A percentile compares a stretch with the other conserved stretches of the same genome.
These are phyloP conservation scores for Nepenthes mirabilis DNA, from an alignment of 148 eudicot genomes.

Conservation along the genomic window DNA sequence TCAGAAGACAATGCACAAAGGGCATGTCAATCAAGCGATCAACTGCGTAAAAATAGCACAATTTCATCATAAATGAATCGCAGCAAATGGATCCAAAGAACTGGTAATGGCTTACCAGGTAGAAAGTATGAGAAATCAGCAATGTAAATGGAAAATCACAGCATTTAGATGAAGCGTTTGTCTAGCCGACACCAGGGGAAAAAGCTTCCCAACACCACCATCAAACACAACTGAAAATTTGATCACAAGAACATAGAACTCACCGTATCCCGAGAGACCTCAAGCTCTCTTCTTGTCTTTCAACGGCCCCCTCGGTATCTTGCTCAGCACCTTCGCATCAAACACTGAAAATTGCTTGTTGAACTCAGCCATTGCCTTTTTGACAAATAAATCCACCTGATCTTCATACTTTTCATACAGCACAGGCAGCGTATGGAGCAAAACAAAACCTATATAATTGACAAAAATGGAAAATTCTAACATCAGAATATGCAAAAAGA, in stretches of 20 bases:
- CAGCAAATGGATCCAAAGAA: background rate
- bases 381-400: constrained; percentile 59
- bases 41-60: no score
- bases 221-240: background rate
- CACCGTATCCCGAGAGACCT: background rate
- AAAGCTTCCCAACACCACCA: constrained; percentile 1
- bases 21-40: no score
- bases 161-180: background rate
- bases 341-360: constrained; percentile 74
- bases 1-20: no score
- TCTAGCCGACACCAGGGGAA: background rate
- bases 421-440: constrained; percentile 66
- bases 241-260: background rate
- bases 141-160: no score
- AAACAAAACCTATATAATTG: constrained; percentile 33
- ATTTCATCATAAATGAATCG: background rate
- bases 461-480: background rate
- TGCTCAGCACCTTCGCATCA: constrained; percentile 71
- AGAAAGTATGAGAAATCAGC: background rate
- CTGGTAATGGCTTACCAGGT: background rate
- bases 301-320: constrained; percentile 61
- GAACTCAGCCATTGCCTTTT: constrained; percentile 68
- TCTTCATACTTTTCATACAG: constrained; percentile 78
- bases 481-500: background rate
- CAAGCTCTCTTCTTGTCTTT: constrained; percentile 47